phyloP scores from a whole-genome alignment of 352 stramenopile genomes.

The Pythium phragmitis region DNA sequence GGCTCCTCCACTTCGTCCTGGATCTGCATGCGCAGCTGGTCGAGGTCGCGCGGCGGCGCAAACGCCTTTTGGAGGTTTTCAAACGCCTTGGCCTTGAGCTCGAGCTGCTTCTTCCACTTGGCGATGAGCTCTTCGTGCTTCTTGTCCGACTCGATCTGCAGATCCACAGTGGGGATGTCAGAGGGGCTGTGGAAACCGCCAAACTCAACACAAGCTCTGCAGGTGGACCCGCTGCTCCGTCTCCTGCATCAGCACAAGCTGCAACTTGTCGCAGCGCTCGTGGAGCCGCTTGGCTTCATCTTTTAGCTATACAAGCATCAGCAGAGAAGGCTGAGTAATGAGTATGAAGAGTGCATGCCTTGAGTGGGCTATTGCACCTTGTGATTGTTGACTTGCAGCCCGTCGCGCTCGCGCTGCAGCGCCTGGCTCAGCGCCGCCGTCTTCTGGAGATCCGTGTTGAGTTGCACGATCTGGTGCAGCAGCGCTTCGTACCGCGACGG shows the following conservation, averaged over 20 bases:
- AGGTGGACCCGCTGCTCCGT: conserved; percentile 70
- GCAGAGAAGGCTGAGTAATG: too few relatives aligned
- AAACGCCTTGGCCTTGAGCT: conserved; percentile 78
- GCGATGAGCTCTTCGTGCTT: conserved; percentile 80
- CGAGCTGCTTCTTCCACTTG: conserved; percentile 85
- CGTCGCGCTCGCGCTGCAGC: conserved; percentile 75
- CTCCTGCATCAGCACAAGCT: conserved; percentile 75
- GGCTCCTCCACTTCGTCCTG: conserved; percentile 80
- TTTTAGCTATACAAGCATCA: conserved; percentile 41
- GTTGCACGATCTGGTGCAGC: conserved; percentile 80
- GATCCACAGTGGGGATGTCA: not conserved
- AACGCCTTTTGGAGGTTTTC: conserved; percentile 84
- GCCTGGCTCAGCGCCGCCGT: conserved; percentile 77
- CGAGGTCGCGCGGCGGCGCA: conserved; percentile 73
- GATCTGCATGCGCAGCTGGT: conserved; percentile 80
- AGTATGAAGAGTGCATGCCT: too few relatives aligned
- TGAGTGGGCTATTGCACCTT: conserved; percentile 33
- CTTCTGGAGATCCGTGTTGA: conserved; percentile 84
- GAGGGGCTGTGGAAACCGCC: not conserved
- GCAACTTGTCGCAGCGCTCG: conserved; percentile 80
- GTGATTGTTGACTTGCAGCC: conserved; percentile 53
- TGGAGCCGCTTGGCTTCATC: conserved; percentile 62
- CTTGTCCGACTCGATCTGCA: conserved; percentile 72
- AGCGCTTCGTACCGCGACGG: conserved; percentile 66
- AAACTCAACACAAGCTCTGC: not conserved